A percentile compares a stretch with the other conserved stretches of the same genome.
phyloP scores from a whole-genome alignment of 2,329 filamentous ascomycete genomes.

The Fusarium pininemorale region DNA sequence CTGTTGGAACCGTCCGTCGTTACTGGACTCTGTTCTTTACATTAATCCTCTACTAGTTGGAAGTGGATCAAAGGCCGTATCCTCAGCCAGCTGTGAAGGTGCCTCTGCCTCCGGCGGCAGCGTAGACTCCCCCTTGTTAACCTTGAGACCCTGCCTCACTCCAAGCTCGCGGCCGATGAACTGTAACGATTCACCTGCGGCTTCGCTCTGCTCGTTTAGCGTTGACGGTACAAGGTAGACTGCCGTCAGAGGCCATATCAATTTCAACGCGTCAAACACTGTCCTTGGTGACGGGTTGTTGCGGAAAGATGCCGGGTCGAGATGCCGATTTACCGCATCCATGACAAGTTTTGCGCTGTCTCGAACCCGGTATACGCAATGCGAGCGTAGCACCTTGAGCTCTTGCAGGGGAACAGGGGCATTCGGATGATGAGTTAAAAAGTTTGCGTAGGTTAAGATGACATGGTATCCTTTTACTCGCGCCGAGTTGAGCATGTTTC shows the following conservation, averaged over 20 bases:
- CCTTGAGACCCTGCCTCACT: slow-evolving; percentile 49
- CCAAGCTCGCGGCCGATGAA: slow-evolving; percentile 51
- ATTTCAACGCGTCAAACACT: slow-evolving; percentile 50
- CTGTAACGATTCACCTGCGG: slow-evolving; percentile 42
- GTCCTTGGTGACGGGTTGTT: slow-evolving; percentile 45
- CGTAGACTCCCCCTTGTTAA: slow-evolving; percentile 18
- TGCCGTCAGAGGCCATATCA: slow-evolving; percentile 51
- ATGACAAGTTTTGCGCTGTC: slow-evolving; percentile 44
- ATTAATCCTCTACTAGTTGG: slow-evolving; percentile 23
- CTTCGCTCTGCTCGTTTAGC: slow-evolving; percentile 40
- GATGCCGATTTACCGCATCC: slow-evolving; percentile 35
- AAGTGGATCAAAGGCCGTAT: slow-evolving; percentile 27
- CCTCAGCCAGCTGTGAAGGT: slow-evolving; percentile 35
- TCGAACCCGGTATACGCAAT: slow-evolving; percentile 43
- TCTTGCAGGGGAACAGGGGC: slow-evolving; percentile 35
- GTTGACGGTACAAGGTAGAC: slow-evolving; percentile 45
- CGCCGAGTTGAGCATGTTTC: slow-evolving; percentile 46
- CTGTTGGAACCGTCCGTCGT: neutral
- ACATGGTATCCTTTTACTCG: slow-evolving; percentile 49
- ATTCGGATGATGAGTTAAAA: slow-evolving; percentile 47
- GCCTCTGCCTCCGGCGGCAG: slow-evolving; percentile 42
- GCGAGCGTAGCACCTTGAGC: slow-evolving; percentile 43
- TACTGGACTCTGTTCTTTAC: neutral
- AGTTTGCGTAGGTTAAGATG: slow-evolving; percentile 47
- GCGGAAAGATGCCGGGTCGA: slow-evolving; percentile 39